Base-by-base conservation (phyloP, 108 stramenopile species). In the Nitzschia putrida region DNA sequence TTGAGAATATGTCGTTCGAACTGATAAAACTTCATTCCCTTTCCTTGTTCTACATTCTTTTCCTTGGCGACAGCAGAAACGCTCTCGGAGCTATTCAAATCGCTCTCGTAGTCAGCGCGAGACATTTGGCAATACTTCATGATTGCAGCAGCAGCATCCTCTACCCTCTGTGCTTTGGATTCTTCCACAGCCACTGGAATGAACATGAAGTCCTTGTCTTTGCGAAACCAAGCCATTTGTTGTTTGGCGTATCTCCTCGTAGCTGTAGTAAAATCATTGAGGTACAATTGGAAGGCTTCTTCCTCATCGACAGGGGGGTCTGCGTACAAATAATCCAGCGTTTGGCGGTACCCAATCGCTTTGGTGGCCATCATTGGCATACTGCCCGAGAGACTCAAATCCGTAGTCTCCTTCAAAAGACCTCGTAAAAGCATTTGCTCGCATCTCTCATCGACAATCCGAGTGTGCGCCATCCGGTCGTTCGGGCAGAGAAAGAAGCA, bases 341-440 rank as follows among this genome's bases (percentile, higher is more conserved):
- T 76, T 72, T 97, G 96, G n/a, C 98, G 91, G 78, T 98, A 98
- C 20, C 98, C 97, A 55, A 98, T 98, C 0, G 97, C 94, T 47
- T 89, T 79, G 14, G 87, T 80, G 0, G 93, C 90, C 69, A 87
- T 91, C 26, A 90, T 91, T 37, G 84, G 83, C 21, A 98, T 67
- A 26, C 57, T 38, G 22, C 93, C 94, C 21, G 68, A 57, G 9
- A 87, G 13, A 16, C 66, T 69, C n/a, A 97, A 70, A 69, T 80
- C 68, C 21, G 67, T 70, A 8, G 88, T 91, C 70, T 98, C 98
- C 34, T 73, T 68, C 37, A 97, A 55, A 7, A 97, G 79, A 13
- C 98, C 97, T n/a, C 70, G 66, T 34, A 63, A 14, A 18, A 98
- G 57, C 97, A 98, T 97, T 43, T 90, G 78, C 57, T 95, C 94